A percentile compares a stretch with the other conserved stretches of the same genome.
Evolutionary conservation across 495 filamentous ascomycete species (phyloP).

Genomic region (Neurospora sp.): DNA sequence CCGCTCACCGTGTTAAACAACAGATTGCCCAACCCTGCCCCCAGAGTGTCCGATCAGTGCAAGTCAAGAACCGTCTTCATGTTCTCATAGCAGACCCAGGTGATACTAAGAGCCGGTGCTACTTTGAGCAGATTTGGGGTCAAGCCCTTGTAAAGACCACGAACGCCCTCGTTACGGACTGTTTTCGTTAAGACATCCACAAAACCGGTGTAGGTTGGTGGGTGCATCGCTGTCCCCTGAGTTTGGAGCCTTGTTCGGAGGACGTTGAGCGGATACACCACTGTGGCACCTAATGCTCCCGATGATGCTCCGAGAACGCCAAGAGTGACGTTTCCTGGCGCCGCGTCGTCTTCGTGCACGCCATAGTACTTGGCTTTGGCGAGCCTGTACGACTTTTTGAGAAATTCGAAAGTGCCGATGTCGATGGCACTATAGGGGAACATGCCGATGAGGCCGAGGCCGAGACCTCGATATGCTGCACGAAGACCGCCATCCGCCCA

Average conservation of each 20-base stretch:
- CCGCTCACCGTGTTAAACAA: neutral
- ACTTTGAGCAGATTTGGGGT: conserved; percentile 97
- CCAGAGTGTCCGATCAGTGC: conserved; percentile 16
- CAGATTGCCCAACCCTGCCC: neutral
- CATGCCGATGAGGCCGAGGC: conserved; percentile 88
- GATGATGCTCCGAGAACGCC: conserved; percentile 80
- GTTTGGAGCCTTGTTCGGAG: conserved; percentile 89
- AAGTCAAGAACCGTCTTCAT: conserved; percentile 70
- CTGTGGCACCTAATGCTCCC: conserved; percentile 84
- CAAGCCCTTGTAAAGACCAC: conserved; percentile 87
- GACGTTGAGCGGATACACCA: conserved; percentile 93
- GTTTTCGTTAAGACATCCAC: conserved; percentile 78
- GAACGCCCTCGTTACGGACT: conserved; percentile 67
- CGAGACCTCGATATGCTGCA: conserved; percentile 83
- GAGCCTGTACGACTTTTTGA: conserved; percentile 62
- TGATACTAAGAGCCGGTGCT: conserved; percentile 90
- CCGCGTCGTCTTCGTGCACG: conserved; percentile 73
- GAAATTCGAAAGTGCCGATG: conserved; percentile 84
- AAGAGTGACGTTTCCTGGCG: conserved; percentile 64
- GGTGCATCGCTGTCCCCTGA: conserved; percentile 87
- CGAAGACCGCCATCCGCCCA: conserved; percentile 61
- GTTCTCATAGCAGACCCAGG: conserved; percentile 97
- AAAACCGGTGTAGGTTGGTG: conserved; percentile 80
- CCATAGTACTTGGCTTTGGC: conserved; percentile 59
- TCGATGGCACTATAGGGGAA: conserved; percentile 98